Evolutionary conservation across 2,329 filamentous ascomycete species (phyloP).

Genomic region (Exophiala mesophila): DNA sequence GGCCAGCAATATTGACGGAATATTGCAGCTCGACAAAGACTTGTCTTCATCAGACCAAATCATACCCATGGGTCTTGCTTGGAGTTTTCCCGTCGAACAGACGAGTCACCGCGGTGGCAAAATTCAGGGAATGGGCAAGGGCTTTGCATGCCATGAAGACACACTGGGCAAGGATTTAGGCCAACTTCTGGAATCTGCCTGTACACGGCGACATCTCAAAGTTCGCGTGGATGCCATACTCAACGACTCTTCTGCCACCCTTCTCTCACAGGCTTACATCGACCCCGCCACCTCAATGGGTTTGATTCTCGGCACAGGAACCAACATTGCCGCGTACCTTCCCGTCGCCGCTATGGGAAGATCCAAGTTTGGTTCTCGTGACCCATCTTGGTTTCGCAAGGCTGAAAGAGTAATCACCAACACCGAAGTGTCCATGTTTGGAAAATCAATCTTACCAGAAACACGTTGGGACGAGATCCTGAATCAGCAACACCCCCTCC

Average conservation of each 20-base stretch:
- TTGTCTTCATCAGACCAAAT: constrained; percentile 27
- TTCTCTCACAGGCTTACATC: constrained; percentile 59
- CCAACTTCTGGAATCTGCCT: constrained; percentile 55
- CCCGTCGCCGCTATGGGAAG: constrained; percentile 50
- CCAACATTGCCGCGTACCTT: constrained; percentile 60
- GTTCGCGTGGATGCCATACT: constrained; percentile 59
- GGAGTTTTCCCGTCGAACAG: constrained; percentile 64
- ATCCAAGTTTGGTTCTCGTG: constrained; percentile 53
- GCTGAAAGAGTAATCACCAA: constrained; percentile 61
- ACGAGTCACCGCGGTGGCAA: constrained; percentile 55
- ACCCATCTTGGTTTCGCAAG: constrained; percentile 50
- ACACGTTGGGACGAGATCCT: constrained; percentile 59
- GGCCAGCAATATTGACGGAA: constrained; percentile 54
- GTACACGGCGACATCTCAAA: constrained; percentile 49
- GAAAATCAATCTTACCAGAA: constrained; percentile 50
- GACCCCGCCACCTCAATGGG: constrained; percentile 58
- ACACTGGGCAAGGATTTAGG: constrained; percentile 57
- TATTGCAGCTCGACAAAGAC: constrained; percentile 43
- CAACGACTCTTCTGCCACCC: constrained; percentile 58
- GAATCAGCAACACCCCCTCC: constrained; percentile 52
- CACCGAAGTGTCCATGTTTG: constrained; percentile 64
- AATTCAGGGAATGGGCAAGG: constrained; percentile 61
- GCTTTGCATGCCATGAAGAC: constrained; percentile 56
- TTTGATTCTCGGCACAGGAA: constrained; percentile 60
- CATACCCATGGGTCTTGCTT: constrained; percentile 57